Evolutionary conservation across 202 grass and related monocot species (phyloP).

Genomic region (Hordeum pubiflorum): DNA sequence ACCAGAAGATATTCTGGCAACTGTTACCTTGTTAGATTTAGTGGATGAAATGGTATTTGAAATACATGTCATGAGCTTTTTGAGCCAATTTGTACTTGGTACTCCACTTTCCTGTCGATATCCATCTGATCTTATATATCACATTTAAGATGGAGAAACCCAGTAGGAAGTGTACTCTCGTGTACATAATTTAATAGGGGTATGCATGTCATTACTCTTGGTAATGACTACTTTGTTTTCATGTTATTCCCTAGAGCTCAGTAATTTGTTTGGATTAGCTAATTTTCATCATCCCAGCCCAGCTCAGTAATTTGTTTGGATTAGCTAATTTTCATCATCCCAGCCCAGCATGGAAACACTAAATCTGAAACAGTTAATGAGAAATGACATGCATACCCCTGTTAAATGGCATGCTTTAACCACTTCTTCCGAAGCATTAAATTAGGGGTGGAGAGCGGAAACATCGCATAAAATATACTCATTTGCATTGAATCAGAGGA

Average conservation of each 20-base stretch:
- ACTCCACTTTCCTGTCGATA: neutral
- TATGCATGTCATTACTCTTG: neutral
- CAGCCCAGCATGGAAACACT: neutral
- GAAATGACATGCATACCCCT: neutral
- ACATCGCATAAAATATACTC: neutral
- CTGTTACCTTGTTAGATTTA: constrained; percentile 11
- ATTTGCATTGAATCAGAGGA: neutral
- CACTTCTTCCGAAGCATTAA: neutral
- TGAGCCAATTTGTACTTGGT: neutral
- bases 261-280: neutral
- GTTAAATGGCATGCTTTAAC: neutral
- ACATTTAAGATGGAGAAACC: neutral
- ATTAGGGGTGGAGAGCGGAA: neutral
- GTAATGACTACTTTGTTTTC: neutral
- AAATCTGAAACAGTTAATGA: neutral
- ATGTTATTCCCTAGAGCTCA: neutral
- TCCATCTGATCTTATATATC: neutral
- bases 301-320: neutral
- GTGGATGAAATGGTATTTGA: neutral
- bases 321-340: neutral
- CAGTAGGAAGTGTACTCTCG: neutral
- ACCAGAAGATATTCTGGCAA: neutral
- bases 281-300: neutral
- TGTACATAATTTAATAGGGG: neutral
- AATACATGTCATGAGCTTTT: neutral